Base-by-base conservation (phyloP, 805 yeast genomes). In the Metschnikowia continentalis region DNA sequence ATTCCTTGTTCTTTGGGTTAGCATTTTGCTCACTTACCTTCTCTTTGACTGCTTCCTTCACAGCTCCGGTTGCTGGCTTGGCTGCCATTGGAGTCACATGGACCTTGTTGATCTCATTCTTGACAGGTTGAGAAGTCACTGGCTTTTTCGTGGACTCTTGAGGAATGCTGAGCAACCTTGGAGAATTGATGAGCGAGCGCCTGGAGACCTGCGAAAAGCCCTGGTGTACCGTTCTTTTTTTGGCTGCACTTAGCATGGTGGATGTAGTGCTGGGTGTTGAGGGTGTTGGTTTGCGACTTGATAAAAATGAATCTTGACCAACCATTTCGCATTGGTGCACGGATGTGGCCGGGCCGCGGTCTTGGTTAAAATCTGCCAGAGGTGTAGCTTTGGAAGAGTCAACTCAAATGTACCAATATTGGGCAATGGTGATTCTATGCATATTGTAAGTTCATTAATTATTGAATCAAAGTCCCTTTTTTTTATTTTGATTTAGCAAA, bases 1-100 rank as follows among this genome's bases (percentile, higher is more conserved):
- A 66, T 48, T 57, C 56, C 66, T 69, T 70, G 54, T 62, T 60
- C 39, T 54, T 56, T 32, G 51, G 53, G 32, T 49, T 54, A 23
- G 47, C 54, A 20, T 54, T 55, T 40, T 53, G 54, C 17, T 58
- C 60, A 33, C 44, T 47, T n/a, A 61, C 59, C 48, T 54, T 55
- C 17, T 54, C 59, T 47, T 55, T 61, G 42, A 62, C 49, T 42
- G 44, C 52, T 4, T 40, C 44, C 35, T 52, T 53, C 15, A 56
- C 54, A 30, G 49, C 47, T 11, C 22, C 40, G 6, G 40, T 30
- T 30, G 48, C 20, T 6, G 46, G 45, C 10, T 50, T 48, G 26
- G 48, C 48, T 13, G 32, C 48, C 30, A 37, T 22, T 35, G 35
- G 40, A 14, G 46, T 19, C 22, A 48, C 46, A 7, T 39, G 35